Base-by-base conservation (phyloP, 257 asterid species). In the Dorcoceras hygrometricum region DNA sequence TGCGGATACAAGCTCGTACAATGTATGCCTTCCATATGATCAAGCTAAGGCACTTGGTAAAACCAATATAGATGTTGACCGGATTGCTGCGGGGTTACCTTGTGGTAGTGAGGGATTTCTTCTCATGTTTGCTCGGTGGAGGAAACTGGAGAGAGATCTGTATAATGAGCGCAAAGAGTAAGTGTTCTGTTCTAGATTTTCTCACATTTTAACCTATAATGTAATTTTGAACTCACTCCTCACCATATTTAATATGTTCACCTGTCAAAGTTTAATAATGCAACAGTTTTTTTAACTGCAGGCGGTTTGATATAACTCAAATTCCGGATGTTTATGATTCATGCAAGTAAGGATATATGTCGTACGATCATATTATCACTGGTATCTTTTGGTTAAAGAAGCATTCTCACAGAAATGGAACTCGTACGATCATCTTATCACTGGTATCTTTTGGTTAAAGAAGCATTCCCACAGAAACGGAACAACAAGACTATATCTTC, bases 31-130 rank as follows among this genome's bases (percentile, higher is more conserved):
- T 69, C 95, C 99, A 31, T 94, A 94, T 71, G 99, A 94, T 86
- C 99, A 94, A 81, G 99, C 99, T 57, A 94, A 76, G 76, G 99
- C 99, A 59, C 99, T 94, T 62, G 99, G 99, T 77, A 94, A 90
- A 84, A 94, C 96, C 39, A 94, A 86, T 57, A 90, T 94, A 63
- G 99, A 94, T 73, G 89, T 88, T 62, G 97, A 87, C 71, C 96
- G 99, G 10, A 90, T 94, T 71, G 95, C 97, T 36, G 99, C 99
- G 46, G 99, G 99, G 32, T 74, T 94, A 72, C 99, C 99, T 55
- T 94, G 99, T 72, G 99, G 99, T 19, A 88, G 91, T 70, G 99
- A 94, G 76, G 99, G 99, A 62, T 94, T 90, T 71, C 95, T 94
- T 77, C 96, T 94, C 75, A 90, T 94, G 99, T 88, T 81, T 79